Evolutionary conservation across 805 yeast species (phyloP), one percentile per base, ranked within the genome.

Genomic region (Komagataella phaffii): DNA sequence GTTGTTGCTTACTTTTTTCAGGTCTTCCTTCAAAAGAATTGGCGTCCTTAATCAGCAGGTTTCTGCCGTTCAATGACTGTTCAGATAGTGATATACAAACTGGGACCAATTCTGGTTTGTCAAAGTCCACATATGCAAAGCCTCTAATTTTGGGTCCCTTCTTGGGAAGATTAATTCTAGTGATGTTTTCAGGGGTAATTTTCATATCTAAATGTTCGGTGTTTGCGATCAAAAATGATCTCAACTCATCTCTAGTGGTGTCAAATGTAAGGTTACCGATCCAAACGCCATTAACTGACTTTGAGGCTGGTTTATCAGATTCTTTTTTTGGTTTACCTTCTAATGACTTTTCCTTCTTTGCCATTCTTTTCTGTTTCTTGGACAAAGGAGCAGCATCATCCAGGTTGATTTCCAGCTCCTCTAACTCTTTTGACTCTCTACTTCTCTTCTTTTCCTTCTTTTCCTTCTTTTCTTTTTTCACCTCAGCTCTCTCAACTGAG

Each of bases 261-360:
- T 87, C 93, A 60, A 84, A 93, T 0, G 96, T 75, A 56, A 93
- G 68, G 64, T 93, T 93, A 46, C 99, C 99, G 48, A 93, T 78
- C 99, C 99, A 93, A 43, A 89, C 93, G 47, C 95, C 95, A 59
- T 69, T 77, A 51, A 75, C 78, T 3, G 83, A 75, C 50, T 61
- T 61, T 4, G 62, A 52, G 55, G 52, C 51, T 1, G 56, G 53
- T 17, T 53, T 49, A 17, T 51, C 56, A 18, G 54, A 24, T 45
- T 45, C 24, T 17, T 17, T n/a, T 45, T 52, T 52, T 17, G 52
- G 48, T n/a, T 53, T 51, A 47, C 57, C 64, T n/a, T 59, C 62
- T 17, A 60, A 78, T 30, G 76, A 61, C 60, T 85, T 81, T 54
- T 89, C 89, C 64, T 84, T 84, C 67, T 93, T 91, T 57, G 85